Base-by-base conservation (phyloP, 2,329 filamentous ascomycete species). In the Acephala macrosclerotiorum region DNA sequence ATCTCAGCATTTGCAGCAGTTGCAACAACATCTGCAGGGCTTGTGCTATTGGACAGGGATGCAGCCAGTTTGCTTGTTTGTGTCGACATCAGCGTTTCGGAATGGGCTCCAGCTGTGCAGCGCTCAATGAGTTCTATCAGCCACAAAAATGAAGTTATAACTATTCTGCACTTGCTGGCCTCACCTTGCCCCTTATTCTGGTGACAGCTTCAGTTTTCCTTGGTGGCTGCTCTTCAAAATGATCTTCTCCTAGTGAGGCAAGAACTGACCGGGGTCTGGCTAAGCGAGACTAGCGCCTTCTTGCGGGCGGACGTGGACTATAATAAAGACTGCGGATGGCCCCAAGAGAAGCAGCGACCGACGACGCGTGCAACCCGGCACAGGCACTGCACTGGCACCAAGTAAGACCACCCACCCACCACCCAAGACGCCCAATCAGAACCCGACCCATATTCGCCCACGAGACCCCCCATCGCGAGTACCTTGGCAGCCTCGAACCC, bases 251-350 rank as follows among this genome's bases (percentile, higher is more conserved):
- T 66, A 51, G 64, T 66, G 59, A 65, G 65, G 64, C 60, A 64
- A 63, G 55, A 63, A 35, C 35, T 26, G 59, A 55, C 59, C 63
- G 68, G 68, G 63, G 36, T 51, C 62, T 63, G 49, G 66, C 61
- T 63, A 58, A 63, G 49, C 59, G 60, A 61, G 45, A 42, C 53
- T 56, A 55, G 51, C 38, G 60, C 29, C 12, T 5, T 4, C 8
- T 22, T 49, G 11, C 3, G n/a, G 9, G 59, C 47, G 29, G 47
- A 29, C 38, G 35, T 16, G 47, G 45, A 61, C 58, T 68, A 67
- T 68, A 65, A 68, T 61, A 55, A 64, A 36, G 60, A 53, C 42
- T 8, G 20, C 58, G 58, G 63, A 68, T 68, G 61, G 63, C 66
- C 66, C 63, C 65, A 66, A 53, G 49, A 66, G 63, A 65, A 33